Percentiles rank a stretch among this genome's conserved stretches.
phyloP scores from a whole-genome alignment of 495 filamentous ascomycete genomes.

The Neurospora sp. region DNA sequence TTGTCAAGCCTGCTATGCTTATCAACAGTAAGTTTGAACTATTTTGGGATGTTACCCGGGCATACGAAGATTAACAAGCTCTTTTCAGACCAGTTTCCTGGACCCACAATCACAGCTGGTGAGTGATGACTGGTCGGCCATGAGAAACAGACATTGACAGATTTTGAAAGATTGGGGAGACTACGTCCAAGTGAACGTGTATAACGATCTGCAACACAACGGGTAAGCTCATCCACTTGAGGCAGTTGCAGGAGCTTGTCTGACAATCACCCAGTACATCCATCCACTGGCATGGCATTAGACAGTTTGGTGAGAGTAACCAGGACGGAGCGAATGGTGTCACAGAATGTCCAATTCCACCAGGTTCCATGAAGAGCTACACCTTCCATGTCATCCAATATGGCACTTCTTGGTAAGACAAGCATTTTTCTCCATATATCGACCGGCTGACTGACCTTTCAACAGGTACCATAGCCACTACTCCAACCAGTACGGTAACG shows the following conservation, averaged over 20 bases:
- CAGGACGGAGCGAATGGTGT: conserved; percentile 37
- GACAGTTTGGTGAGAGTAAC: conserved; percentile 18
- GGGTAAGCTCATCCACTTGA: conserved; percentile 19
- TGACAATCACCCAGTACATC: conserved; percentile 16
- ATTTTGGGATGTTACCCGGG: not conserved
- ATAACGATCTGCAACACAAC: conserved; percentile 40
- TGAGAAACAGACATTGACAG: conserved; percentile 32
- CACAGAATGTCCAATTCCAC: conserved; percentile 40
- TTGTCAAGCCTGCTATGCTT: conserved; percentile 30
- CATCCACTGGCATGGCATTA: conserved; percentile 48
- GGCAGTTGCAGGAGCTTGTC: not conserved
- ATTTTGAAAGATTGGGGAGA: conserved; percentile 47
- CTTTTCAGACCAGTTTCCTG: conserved; percentile 13
- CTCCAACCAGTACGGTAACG: conserved; percentile 43
- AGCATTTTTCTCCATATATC: not conserved
- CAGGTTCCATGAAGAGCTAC: conserved; percentile 25
- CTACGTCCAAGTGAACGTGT: conserved; percentile 44
- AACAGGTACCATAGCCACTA: conserved; percentile 47
- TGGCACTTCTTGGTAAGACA: conserved; percentile 45
- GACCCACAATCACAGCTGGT: conserved; percentile 17
- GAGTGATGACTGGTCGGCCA: too few relatives aligned
- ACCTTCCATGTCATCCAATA: conserved; percentile 30
- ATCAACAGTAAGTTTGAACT: conserved; percentile 27
- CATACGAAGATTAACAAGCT: not conserved
- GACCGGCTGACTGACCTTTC: not conserved